phyloP scores from a whole-genome alignment of 2,329 filamentous ascomycete genomes.

The Orbilia brochopaga region DNA sequence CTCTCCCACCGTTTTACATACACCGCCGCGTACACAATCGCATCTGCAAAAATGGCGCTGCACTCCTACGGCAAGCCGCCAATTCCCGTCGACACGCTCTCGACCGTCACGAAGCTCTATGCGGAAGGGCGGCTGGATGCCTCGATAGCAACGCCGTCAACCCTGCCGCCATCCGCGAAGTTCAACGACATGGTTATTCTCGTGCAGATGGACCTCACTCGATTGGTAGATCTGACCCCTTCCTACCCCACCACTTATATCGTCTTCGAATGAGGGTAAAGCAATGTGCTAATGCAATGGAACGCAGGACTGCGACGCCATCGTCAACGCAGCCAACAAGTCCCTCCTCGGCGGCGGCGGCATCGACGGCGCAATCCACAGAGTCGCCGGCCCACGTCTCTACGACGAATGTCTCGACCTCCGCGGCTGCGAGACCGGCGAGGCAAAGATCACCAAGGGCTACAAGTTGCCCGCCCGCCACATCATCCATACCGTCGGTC shows the following conservation, averaged over 20 bases:
- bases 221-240: slow-evolving; percentile 8
- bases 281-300: background rate
- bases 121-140: slow-evolving; percentile 26
- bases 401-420: slow-evolving; percentile 74
- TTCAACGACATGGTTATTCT: slow-evolving; percentile 30
- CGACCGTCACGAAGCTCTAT: slow-evolving; percentile 22
- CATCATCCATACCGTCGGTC: slow-evolving; percentile 90
- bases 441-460: slow-evolving; percentile 80
- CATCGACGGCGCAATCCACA: slow-evolving; percentile 86
- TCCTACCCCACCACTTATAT: background rate
- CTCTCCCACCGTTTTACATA: background rate
- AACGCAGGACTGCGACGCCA: slow-evolving; percentile 24
- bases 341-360: slow-evolving; percentile 85
- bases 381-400: slow-evolving; percentile 74
- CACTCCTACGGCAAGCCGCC: background rate
- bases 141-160: slow-evolving; percentile 29
- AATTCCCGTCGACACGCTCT: slow-evolving; percentile 11
- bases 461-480: slow-evolving; percentile 76
- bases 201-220: slow-evolving; percentile 31
- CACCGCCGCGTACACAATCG: background rate
- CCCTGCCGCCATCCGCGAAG: slow-evolving; percentile 2
- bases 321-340: slow-evolving; percentile 86
- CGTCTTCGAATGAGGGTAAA: background rate
- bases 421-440: slow-evolving; percentile 75
- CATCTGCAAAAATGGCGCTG: slow-evolving; percentile 10